These are phyloP conservation scores for Termitomyces sp. DNA, from an alignment of 768 basidiomycete species.

Conservation along the genomic window DNA sequence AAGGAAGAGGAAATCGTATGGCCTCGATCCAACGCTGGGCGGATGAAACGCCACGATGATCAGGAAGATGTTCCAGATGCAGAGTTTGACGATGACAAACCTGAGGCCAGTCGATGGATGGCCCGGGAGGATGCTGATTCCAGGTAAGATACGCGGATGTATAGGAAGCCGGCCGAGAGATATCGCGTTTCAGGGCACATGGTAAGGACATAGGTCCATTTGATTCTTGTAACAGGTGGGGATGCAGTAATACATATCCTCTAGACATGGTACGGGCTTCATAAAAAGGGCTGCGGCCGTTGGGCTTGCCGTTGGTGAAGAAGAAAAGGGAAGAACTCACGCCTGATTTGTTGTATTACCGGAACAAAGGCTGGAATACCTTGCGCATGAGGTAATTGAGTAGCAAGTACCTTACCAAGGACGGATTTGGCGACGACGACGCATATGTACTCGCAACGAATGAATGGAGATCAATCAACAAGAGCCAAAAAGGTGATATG, in stretches of 20 bases:
- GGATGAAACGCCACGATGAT: conserved; percentile 50
- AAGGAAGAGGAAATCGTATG: conserved; percentile 49
- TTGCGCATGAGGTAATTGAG: conserved; percentile 54
- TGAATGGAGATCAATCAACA: background rate
- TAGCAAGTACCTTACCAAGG: conserved; percentile 56
- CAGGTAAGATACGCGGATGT: conserved; percentile 32
- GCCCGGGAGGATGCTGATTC: conserved; percentile 65
- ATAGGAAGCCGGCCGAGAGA: conserved; percentile 59
- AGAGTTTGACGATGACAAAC: conserved; percentile 45
- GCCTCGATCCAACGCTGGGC: conserved; percentile 41
- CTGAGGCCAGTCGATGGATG: too few species aligned
- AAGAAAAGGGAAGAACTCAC: conserved; percentile 59
- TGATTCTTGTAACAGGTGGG: background rate
- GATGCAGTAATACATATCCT: conserved; percentile 65
- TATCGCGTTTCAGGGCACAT: conserved; percentile 17
- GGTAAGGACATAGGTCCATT: background rate
- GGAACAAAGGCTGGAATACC: conserved; percentile 25
- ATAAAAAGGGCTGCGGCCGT: background rate
- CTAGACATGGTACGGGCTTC: conserved; percentile 40
- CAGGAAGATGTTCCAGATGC: conserved; percentile 51
- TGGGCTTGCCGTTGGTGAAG: conserved; percentile 63
- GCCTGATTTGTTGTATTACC: conserved; percentile 62
- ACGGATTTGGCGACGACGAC: conserved; percentile 57
- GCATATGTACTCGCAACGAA: conserved; percentile 28
- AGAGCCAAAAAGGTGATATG: background rate